These are phyloP conservation scores for Lasiosphaeria miniovina DNA, from an alignment of 495 filamentous ascomycete genomes.

Conservation along the genomic window DNA sequence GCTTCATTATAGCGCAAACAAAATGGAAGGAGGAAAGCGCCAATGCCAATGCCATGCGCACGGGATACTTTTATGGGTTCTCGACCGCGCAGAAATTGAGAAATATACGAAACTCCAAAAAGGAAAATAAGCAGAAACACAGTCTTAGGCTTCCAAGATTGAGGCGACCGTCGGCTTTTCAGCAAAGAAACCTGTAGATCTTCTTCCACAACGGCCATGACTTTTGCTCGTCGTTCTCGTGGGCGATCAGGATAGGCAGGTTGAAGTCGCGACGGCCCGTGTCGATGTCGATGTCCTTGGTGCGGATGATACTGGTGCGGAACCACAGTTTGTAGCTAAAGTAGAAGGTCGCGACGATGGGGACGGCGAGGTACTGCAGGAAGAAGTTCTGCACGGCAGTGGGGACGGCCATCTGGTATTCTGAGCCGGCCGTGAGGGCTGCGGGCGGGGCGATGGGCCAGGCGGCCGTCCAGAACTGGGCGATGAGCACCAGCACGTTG, in stretches of 20 bases:
- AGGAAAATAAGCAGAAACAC: neutral
- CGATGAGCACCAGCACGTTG: conserved; percentile 78
- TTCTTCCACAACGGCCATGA: conserved; percentile 86
- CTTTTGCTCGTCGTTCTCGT: conserved; percentile 70
- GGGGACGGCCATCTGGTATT: conserved; percentile 29
- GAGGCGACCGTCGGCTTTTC: neutral
- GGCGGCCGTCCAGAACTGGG: conserved; percentile 91
- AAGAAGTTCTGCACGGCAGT: conserved; percentile 61
- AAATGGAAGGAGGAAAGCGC: no score
- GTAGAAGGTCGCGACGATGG: conserved; percentile 75
- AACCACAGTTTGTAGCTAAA: conserved; percentile 76
- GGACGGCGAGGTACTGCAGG: conserved; percentile 73
- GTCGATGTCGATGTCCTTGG: conserved; percentile 74
- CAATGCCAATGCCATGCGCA: no score
- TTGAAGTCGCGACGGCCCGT: conserved; percentile 90
- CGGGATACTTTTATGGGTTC: no score
- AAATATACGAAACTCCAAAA: neutral
- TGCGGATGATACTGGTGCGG: conserved; percentile 62
- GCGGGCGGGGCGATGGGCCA: conserved; percentile 56
- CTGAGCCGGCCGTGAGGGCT: neutral
- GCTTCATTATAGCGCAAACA: no score
- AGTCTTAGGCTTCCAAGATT: no score
- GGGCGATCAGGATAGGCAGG: conserved; percentile 65
- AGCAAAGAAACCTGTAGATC: conserved; percentile 56
- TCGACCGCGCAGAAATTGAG: no score